Evolutionary conservation across 176 grass and related monocot species (phyloP), one percentile per base, ranked within the genome.

Genomic region (Echinochloa phyllopogon): DNA sequence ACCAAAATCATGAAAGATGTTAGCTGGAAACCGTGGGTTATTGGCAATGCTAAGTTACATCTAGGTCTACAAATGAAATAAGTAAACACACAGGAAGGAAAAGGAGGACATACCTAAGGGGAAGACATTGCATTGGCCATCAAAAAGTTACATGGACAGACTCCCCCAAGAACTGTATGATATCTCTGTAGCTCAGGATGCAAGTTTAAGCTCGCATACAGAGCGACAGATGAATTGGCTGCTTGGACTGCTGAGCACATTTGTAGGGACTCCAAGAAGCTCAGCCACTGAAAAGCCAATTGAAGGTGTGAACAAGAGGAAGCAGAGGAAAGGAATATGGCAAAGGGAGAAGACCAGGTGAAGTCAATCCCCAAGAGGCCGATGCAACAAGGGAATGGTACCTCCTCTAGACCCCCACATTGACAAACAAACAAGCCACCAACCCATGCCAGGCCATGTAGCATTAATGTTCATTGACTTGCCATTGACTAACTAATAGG

Each of bases 381-480:
- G 49, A 27, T 24, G 33, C 12, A 45, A 42, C 39, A 3, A 70
- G 66, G 36, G 4, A 69, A n/a, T 13, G 7, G 15, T 21, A 20
- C 6, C 4, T 23, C 21, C 21, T 9, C 10, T 23, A 7, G 10
- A 24, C 21, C 42, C 42, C 43, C 25, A n/a, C 43, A 27, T 5
- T 4, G 6, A 73, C 15, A n/a, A n/a, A n/a, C n/a, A n/a, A n/a
- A n/a, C n/a, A 18, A 18, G 44, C 44, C 69, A 72, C 43, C 69
- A 72, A 72, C 69, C 69, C 69, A 48, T 72, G 69, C 23, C n/a
- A n/a, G n/a, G n/a, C n/a, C 42, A 44, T 45, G 5, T 71, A 15
- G 11, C 25, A 15, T 72, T 42, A 72, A 47, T 14, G n/a, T 2
- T 12, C 13, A 29, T 47, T 3, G 29, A 3, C 8, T 25, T 72